Conservation (phyloP, 352 stramenopile species). For the Pythium rhizo-oryzae region DNA sequence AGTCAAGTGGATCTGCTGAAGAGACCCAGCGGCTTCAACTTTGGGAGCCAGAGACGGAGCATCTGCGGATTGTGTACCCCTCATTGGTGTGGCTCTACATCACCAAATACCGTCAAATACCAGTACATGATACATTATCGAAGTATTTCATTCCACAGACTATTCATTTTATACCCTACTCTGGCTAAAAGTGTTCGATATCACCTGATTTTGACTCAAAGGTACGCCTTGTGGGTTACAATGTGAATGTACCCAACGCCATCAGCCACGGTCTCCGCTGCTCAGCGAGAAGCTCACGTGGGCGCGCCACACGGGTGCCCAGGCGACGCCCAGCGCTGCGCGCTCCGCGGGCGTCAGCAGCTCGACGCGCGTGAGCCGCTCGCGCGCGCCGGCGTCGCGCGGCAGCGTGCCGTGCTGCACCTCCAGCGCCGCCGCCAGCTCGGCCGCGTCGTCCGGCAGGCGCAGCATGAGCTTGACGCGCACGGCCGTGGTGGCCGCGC, state of each 20-base stretch:
- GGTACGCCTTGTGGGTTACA: too few relatives aligned
- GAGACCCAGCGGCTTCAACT: too few relatives aligned
- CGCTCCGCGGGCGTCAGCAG: slow-evolving; percentile 13
- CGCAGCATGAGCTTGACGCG: slow-evolving; percentile 6
- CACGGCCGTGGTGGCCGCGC: background rate
- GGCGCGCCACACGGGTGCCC: slow-evolving; percentile 5
- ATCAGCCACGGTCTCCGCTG: background rate
- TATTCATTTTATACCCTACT: too few relatives aligned
- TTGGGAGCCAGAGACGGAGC: too few relatives aligned
- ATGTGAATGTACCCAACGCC: background rate
- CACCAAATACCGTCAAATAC: too few relatives aligned
- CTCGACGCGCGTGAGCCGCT: slow-evolving; percentile 7
- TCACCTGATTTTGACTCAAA: background rate
- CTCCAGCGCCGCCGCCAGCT: background rate
- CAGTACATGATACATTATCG: too few relatives aligned
- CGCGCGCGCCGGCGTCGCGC: background rate
- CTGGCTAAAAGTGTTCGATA: background rate
- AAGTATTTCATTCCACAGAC: too few relatives aligned
- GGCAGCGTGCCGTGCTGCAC: slow-evolving; percentile 15
- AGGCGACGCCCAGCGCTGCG: background rate
- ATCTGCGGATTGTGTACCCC: background rate
- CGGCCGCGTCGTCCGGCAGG: background rate
- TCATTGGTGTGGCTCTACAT: background rate
- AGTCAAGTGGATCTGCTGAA: too few relatives aligned
- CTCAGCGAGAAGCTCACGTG: background rate